Evolutionary conservation across 169 alveolate genomes (phyloP).

Genomic region (Perkinsus marinus): DNA sequence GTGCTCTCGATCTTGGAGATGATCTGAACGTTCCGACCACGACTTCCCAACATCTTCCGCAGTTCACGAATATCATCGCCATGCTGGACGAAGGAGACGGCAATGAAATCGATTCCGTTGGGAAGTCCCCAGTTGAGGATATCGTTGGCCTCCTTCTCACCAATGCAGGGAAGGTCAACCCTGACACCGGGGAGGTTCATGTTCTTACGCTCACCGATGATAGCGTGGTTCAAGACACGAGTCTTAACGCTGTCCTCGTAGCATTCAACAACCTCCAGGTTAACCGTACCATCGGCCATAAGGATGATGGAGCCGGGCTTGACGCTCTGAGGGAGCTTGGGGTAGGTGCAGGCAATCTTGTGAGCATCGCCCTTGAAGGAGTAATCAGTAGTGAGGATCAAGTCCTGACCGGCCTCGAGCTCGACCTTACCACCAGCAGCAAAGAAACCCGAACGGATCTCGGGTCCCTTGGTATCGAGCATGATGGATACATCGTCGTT

Average conservation of each 20-base stretch:
- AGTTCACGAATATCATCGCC: conserved; percentile 62
- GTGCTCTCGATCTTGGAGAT: conserved; percentile 92
- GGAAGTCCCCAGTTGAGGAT: conserved; percentile 89
- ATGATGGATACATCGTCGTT: conserved; percentile 75
- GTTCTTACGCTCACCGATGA: conserved; percentile 89
- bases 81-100: conserved; percentile 65
- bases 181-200: conserved; percentile 94
- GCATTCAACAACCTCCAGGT: neutral
- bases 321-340: conserved; percentile 78
- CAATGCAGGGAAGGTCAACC: conserved; percentile 82
- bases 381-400: conserved; percentile 84
- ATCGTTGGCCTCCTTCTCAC: conserved; percentile 92
- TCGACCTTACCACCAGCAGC: conserved; percentile 57
- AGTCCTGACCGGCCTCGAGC: conserved; percentile 74
- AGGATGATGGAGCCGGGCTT: conserved; percentile 79
- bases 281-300: conserved; percentile 87
- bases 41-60: conserved; percentile 61
- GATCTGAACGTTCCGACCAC: conserved; percentile 83
- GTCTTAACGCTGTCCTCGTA: conserved; percentile 54
- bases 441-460: conserved; percentile 90
- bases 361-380: conserved; percentile 72
- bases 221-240: conserved; percentile 76
- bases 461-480: conserved; percentile 99
- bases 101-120: conserved; percentile 85
- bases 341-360: conserved; percentile 81